Evolutionary conservation across 495 filamentous ascomycete genomes (phyloP).

Genomic region (Penicillium pancosmium): DNA sequence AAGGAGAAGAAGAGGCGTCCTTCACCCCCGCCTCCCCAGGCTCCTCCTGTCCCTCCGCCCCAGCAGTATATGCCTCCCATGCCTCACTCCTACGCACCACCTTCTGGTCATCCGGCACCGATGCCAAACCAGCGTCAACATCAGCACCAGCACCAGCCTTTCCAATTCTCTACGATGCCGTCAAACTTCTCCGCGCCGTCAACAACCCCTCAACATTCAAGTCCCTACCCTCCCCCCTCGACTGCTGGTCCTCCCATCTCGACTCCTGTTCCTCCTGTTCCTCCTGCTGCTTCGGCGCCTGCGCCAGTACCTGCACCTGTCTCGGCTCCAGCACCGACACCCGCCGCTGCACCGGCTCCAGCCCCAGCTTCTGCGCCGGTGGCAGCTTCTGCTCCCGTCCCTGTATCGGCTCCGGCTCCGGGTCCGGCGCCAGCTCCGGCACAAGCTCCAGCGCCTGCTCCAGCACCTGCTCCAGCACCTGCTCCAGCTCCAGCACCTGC

Average conservation of each 20-base stretch:
- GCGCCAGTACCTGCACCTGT: constrained; percentile 14
- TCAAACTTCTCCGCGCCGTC: constrained; percentile 34
- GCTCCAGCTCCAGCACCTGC: constrained; percentile 17
- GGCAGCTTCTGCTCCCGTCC: constrained; percentile 18
- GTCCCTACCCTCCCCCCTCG: constrained; percentile 24
- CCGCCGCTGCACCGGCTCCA: constrained; percentile 13
- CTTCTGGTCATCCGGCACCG: constrained; percentile 29
- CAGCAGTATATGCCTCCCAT: constrained; percentile 48
- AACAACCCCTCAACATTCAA: constrained; percentile 25
- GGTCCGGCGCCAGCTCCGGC: neutral
- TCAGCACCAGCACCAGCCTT: constrained; percentile 36
- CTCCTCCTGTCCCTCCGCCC: constrained; percentile 40
- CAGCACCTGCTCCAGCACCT: constrained; percentile 17
- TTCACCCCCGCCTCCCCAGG: constrained; percentile 55
- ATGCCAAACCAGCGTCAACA: constrained; percentile 39
- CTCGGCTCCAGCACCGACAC: constrained; percentile 15
- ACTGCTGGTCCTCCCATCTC: constrained; percentile 13
- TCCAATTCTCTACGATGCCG: constrained; percentile 48
- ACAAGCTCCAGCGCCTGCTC: constrained; percentile 19
- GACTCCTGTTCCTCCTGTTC: constrained; percentile 13
- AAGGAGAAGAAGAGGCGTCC: constrained; percentile 67
- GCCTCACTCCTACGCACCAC: constrained; percentile 39
- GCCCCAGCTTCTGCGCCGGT: constrained; percentile 15
- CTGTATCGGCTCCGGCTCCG: constrained; percentile 17
- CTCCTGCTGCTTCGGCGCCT: constrained; percentile 12